phyloP scores from a whole-genome alignment of 2,329 filamentous ascomycete species.

The Aspergillus uvarum region DNA sequence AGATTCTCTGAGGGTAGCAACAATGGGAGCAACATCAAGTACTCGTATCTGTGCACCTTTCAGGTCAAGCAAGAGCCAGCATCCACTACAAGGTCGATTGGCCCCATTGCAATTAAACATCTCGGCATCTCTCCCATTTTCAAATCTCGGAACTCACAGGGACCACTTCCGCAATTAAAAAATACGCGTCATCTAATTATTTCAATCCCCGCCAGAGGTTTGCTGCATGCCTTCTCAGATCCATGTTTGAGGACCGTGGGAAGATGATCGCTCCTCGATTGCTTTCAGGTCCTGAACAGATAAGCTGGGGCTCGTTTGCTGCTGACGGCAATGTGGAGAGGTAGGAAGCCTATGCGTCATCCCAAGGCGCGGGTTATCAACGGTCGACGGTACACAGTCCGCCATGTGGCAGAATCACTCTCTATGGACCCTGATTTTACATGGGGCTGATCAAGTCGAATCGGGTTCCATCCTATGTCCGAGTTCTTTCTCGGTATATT shows the following conservation, averaged over 20 bases:
- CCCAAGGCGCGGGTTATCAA: not conserved
- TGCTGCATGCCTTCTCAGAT: not conserved
- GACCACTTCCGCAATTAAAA: constrained; percentile 8
- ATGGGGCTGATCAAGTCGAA: not conserved
- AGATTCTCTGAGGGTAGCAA: not conserved
- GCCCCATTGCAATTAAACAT: constrained; percentile 10
- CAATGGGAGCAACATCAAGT: not conserved
- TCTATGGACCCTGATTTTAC: constrained; percentile 4
- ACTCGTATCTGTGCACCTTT: not conserved
- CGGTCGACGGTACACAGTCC: not conserved
- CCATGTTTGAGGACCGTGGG: not conserved
- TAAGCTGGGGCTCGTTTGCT: not conserved
- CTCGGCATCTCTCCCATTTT: not conserved
- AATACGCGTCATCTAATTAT: constrained; percentile 7
- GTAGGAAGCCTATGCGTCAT: not conserved
- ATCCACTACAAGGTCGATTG: constrained; percentile 4
- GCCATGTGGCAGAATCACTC: not conserved
- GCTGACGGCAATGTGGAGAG: too few species aligned
- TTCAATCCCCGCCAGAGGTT: not conserved
- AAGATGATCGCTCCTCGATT: not conserved
- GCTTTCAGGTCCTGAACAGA: not conserved
- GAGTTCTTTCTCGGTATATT: too few species aligned
- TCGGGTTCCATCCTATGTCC: not conserved
- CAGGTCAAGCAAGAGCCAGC: not conserved
- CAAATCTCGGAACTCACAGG: constrained; percentile 9